Base-by-base conservation (phyloP, 1,284 basidiomycete genomes). In the Ganoderma sp. region DNA sequence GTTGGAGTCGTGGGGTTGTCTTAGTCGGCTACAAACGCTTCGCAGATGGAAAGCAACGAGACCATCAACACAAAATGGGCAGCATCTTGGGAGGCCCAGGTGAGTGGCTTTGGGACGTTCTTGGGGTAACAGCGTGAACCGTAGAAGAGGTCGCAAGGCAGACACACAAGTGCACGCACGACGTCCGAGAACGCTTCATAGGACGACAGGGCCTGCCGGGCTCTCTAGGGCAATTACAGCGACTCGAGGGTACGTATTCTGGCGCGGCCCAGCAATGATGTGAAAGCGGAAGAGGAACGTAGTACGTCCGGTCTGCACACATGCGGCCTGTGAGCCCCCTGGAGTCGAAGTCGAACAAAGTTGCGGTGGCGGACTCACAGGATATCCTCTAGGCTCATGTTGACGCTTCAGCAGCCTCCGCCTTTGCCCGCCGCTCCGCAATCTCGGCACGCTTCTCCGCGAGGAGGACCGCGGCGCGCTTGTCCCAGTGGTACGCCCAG, bases 401-500 rank as follows among this genome's bases (percentile, higher is more conserved):
- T 45, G 71, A 60, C 8, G 41, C 34, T 48, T 77, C 78, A 22
- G 74, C 78, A 22, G 71, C 79, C 45, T 81, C 74, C 67, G 78
- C 75, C 69, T 80, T 77, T 72, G 79, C 77, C 75, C 85, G 81
- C 61, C 84, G 81, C 75, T 85, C 85, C 42, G 80, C 75, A 64
- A 92, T 85, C 75, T 90, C 81, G 42, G 81, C 83, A 57, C 87
- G 85, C 79, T 90, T 91, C 78, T 86, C 81, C 37, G 85, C 84
- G 52, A 92, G 78, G 42, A 92, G 80, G 61, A 84, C 87, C 3
- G 79, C 83, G 1, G 90, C 86, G 19, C 86, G 82, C 63, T 82
- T 71, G 74, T 92, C 90, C 86, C 90, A 90, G 62, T 80, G 80
- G 75, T 90, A 85, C 34, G 85, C 88, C 85, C 86, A 90, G 79